These are phyloP conservation scores for Spatholobus suberectus DNA, from an alignment of 306 rosid genomes.

Conservation along the genomic window DNA sequence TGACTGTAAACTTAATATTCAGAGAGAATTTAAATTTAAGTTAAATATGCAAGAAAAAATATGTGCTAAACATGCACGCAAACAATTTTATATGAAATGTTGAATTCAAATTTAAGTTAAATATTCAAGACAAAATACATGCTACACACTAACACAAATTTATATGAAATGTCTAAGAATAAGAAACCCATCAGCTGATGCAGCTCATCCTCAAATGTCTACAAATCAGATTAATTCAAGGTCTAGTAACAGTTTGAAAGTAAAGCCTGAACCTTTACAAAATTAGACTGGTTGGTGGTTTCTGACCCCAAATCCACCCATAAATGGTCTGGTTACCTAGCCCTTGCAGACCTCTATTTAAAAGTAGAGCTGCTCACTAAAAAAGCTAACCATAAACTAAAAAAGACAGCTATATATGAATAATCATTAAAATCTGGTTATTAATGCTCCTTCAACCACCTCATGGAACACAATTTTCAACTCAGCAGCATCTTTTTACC, in stretches of 20 bases:
- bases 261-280: constrained; percentile 17
- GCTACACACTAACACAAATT: neutral
- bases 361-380: constrained; percentile 23
- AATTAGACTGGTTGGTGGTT: constrained; percentile 28
- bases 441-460: neutral
- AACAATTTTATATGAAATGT: neutral
- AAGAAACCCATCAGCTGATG: constrained; percentile 29
- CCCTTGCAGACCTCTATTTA: constrained; percentile 15
- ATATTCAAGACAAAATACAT: neutral
- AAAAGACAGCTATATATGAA: constrained; percentile 12
- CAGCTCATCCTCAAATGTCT: constrained; percentile 23
- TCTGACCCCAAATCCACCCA: neutral
- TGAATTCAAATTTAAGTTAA: neutral
- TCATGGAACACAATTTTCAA: constrained; percentile 15
- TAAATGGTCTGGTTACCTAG: constrained; percentile 6
- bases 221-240: constrained; percentile 33
- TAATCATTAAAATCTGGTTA: constrained; percentile 12
- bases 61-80: neutral
- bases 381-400: constrained; percentile 21
- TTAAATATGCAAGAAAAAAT: constrained; percentile 30
- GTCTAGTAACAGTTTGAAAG: constrained; percentile 20
- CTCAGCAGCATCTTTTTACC: neutral
- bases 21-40: constrained; percentile 2
- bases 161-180: constrained; percentile 20
- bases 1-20: constrained; percentile 25